Conservation (phyloP, 2,329 filamentous ascomycete genomes). For the Cercospora citrullina region DNA sequence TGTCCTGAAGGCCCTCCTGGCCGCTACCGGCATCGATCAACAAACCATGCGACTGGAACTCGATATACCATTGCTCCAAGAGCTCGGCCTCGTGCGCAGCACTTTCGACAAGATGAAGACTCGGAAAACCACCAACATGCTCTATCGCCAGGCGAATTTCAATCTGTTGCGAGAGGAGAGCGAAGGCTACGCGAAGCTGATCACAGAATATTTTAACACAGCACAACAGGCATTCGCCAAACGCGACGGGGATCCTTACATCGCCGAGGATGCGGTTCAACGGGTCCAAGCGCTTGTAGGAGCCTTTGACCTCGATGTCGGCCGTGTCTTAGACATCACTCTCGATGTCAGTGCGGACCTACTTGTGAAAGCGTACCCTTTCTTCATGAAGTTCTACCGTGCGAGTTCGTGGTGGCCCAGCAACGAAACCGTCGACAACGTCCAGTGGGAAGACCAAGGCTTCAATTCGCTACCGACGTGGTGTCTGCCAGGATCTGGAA, state of each 20-base stretch:
- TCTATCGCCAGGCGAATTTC: conserved; percentile 96
- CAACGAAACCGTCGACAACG: conserved; percentile 55
- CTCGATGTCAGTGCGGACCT: conserved; percentile 93
- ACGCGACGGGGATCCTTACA: conserved; percentile 72
- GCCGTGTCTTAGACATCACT: conserved; percentile 88
- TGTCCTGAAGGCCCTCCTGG: conserved; percentile 66
- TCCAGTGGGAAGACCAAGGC: conserved; percentile 52
- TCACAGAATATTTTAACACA: conserved; percentile 92
- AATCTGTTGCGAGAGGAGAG: conserved; percentile 93
- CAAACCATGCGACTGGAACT: conserved; percentile 75
- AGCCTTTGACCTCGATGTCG: conserved; percentile 95
- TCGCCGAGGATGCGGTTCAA: conserved; percentile 84
- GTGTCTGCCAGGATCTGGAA: conserved; percentile 71
- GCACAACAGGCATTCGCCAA: conserved; percentile 57
- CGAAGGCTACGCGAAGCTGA: conserved; percentile 93
- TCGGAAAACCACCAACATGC: conserved; percentile 84
- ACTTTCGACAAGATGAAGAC: conserved; percentile 82
- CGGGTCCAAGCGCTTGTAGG: conserved; percentile 92
- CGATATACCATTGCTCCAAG: conserved; percentile 73
- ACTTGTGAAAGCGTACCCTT: conserved; percentile 86
- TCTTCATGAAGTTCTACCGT: conserved; percentile 90
- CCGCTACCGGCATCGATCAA: conserved; percentile 70
- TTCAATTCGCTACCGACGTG: conserved; percentile 75
- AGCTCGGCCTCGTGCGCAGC: conserved; percentile 77
- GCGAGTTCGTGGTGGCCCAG: conserved; percentile 96